Percentiles rank a stretch among this genome's conserved stretches.
phyloP scores from a whole-genome alignment of 1,284 basidiomycete genomes.

The Sphagnurus paluster region DNA sequence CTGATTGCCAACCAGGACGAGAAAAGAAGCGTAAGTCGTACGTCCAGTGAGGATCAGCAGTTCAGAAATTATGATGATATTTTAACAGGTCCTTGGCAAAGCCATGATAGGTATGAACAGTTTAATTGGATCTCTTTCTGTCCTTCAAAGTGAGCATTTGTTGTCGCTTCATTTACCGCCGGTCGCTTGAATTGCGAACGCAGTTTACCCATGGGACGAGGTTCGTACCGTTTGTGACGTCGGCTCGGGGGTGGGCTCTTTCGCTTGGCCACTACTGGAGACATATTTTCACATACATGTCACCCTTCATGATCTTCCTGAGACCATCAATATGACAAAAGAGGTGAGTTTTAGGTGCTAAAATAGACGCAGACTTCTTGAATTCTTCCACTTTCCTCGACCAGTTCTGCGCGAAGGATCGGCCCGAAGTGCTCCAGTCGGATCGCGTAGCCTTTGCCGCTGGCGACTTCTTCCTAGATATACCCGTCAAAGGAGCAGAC shows the following conservation, averaged over 20 bases:
- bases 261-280: conserved; percentile 1
- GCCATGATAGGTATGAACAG: conserved; percentile 10
- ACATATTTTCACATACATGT: conserved; percentile 4
- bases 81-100: conserved; percentile 1
- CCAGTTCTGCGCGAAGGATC: conserved; percentile 4
- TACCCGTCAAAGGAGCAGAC: conserved; percentile 5
- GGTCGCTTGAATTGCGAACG: background rate
- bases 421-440: conserved; percentile 1
- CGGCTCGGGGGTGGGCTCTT: conserved; percentile 9
- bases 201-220: conserved; percentile 11
- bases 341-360: conserved; percentile 3
- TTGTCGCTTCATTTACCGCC: background rate
- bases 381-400: background rate
- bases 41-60: too few relatives aligned
- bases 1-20: background rate
- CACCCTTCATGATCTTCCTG: conserved; percentile 9
- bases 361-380: background rate
- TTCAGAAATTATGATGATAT: too few relatives aligned
- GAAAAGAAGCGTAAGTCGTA: conserved; percentile 7
- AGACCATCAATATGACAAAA: conserved; percentile 2
- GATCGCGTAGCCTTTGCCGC: conserved; percentile 3
- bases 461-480: conserved; percentile 11
- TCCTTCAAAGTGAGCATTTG: conserved; percentile 3
- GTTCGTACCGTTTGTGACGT: conserved; percentile 11
- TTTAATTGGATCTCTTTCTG: conserved; percentile 7